Evolutionary conservation across 2,329 filamentous ascomycete species (phyloP), one percentile per base, ranked within the genome.

Genomic region (Cordyceps cateniannulata): DNA sequence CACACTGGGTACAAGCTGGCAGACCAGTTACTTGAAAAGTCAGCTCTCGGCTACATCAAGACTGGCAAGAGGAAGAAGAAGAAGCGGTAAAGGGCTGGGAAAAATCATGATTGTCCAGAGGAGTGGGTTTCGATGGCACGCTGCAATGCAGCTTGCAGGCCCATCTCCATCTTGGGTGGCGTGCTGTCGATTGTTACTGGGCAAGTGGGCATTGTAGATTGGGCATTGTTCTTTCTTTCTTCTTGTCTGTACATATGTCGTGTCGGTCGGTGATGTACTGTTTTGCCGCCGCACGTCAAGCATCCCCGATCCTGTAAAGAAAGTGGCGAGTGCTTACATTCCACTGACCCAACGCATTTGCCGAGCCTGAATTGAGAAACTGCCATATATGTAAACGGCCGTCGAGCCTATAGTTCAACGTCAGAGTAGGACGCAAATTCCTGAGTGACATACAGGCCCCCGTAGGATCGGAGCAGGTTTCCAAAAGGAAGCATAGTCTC

Each of bases 91-190:
- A 57, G 45, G 54, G 53, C 53, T 56, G 16, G 42, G 50, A 6
- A 45, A 20, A 25, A 40, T 49, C 22, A 32, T 38, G 45, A 57
- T 48, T 20, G 44, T 20, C 54, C 12, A 45, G 16, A 18, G 10
- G 54, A 48, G 54, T 57, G 54, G 54, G 32, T 38, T 48, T 57
- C n/a, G n/a, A 49, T 57, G 54, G 54, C 22, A 57, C 45, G 45
- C 54, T 49, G 44, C 54, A 38, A 49, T 42, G 54, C 25, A 25
- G 45, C 32, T 27, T 20, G 22, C 29, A 22, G 24, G 12, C 27
- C 54, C 44, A 47, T 49, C 18, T 27, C 54, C 44, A 47, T 49
- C 18, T 27, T 40, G 14, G 20, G 45, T 57, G 54, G 54, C 29
- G 54, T 27, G 22, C 54, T 57, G 29, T 22, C 18, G 18, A 22